A percentile compares a stretch with the other conserved stretches of the same genome.
phyloP scores from a whole-genome alignment of 208 protist genomes.

The Phytomonas francai region DNA sequence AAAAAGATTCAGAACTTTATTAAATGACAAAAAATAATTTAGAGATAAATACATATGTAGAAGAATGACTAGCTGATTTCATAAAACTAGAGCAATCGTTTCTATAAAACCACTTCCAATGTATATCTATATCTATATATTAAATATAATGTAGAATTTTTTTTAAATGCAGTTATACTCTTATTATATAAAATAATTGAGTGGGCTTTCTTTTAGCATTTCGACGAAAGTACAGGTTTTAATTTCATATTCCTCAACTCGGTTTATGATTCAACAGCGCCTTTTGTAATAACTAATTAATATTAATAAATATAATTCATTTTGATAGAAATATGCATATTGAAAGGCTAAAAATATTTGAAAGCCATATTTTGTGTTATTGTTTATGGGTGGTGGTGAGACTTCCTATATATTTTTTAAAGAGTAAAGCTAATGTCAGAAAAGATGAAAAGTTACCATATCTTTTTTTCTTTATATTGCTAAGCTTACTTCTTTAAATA shows the following conservation, averaged over 20 bases:
- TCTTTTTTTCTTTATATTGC: neutral
- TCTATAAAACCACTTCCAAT: too few relatives aligned
- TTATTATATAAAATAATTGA: neutral
- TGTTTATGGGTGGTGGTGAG: neutral
- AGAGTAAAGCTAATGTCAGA: neutral
- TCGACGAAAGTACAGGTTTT: neutral
- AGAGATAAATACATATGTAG: too few relatives aligned
- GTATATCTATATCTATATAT: too few relatives aligned
- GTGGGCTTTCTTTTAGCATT: neutral
- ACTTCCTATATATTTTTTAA: neutral
- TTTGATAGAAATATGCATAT: neutral
- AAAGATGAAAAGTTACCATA: neutral
- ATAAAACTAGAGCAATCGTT: too few relatives aligned
- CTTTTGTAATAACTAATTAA: neutral
- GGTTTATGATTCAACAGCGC: neutral
- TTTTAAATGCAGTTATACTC: neutral
- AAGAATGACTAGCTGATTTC: too few relatives aligned
- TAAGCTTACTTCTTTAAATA: conserved; percentile 4
- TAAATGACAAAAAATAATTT: neutral
- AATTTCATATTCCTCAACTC: neutral
- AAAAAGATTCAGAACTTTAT: neutral
- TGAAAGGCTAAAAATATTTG: neutral
- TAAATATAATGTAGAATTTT: neutral
- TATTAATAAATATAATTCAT: neutral
- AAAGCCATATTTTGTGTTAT: conserved; percentile 3